Base-by-base conservation (phyloP, 192 early-diverging fungal genomes). In the Rhizophagus sp. region DNA sequence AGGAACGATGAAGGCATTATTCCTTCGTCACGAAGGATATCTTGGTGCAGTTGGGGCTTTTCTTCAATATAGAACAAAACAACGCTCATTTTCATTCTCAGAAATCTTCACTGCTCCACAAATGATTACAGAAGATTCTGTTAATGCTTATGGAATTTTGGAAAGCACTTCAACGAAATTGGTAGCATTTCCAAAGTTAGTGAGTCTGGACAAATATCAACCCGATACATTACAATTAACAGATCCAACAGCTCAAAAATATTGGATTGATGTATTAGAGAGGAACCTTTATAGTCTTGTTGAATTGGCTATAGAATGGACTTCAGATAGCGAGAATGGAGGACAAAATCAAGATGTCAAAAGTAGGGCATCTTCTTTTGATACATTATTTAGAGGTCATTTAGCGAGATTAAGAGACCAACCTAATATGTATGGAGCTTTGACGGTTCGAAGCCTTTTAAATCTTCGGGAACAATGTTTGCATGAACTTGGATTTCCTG, bases 21-120 rank as follows among this genome's bases (percentile, higher is more conserved):
- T 99, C 80, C 83, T 99, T 65, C 93, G 97, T 62, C 98, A 99
- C 83, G 98, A 99, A 87, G 98, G 98, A 9, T 98, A 96, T 77
- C 85, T 99, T 47, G 98, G 98, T 17, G 96, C 97, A 1, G 91
- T 95, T 34, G 98, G 98, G 9, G 98, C 98, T 12, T 86, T 86
- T 39, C 82, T 84, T 70, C 81, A 84, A 66, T 65, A 47, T 66
- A 62, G 27, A 13, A 73, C 81, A 64, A 71, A 83, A 44, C 83
- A 86, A 44, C 81, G 81, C 0, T 22, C 67, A 6, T 85, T 80
- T 73, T 96, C 96, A 68, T 96, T 94, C 73, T 93, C 90, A 4
- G 96, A 97, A 85, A 97, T 95, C 82, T 96, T 96, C 80, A 90
- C 89, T 8, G 85, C 90, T 3, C 82, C 90, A 13, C 83, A 89